These are phyloP conservation scores for Metschnikowia gelsemii DNA, from an alignment of 805 yeast genomes.

Conservation along the genomic window DNA sequence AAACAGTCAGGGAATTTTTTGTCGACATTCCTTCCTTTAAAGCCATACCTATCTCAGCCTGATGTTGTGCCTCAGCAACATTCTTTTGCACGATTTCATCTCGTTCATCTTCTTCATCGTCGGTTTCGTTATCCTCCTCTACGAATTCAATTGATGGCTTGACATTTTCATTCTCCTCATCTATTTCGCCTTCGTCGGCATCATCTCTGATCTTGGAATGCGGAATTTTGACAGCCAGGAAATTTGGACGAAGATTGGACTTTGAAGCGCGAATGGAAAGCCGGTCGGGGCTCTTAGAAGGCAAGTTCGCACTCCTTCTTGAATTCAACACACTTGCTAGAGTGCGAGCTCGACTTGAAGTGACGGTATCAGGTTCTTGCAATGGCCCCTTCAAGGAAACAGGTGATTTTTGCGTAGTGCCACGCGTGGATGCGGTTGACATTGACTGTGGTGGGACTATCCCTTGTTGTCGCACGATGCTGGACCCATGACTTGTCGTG, in stretches of 20 bases:
- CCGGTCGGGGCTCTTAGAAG: slow-evolving; percentile 23
- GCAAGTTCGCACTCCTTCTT: slow-evolving; percentile 5
- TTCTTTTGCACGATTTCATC: slow-evolving; percentile 15
- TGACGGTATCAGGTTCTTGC: background rate
- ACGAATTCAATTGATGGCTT: slow-evolving; percentile 64
- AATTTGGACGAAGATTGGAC: slow-evolving; percentile 53
- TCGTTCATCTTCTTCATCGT: slow-evolving; percentile 20
- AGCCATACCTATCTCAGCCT: slow-evolving; percentile 6
- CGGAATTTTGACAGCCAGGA: slow-evolving; percentile 72
- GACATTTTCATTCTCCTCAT: slow-evolving; percentile 16
- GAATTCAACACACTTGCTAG: slow-evolving; percentile 3
- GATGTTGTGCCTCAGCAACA: slow-evolving; percentile 8
- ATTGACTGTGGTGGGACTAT: slow-evolving; percentile 3
- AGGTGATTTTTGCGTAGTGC: background rate
- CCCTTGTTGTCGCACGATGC: slow-evolving; percentile 7
- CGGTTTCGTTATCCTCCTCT: slow-evolving; percentile 38
- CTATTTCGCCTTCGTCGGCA: slow-evolving; percentile 50
- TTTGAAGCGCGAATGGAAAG: slow-evolving; percentile 34
- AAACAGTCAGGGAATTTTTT: slow-evolving; percentile 1
- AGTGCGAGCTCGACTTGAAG: slow-evolving; percentile 1
- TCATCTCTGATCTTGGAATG: slow-evolving; percentile 64
- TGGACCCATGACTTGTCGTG: slow-evolving; percentile 8
- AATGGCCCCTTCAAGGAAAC: background rate
- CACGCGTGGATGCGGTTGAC: background rate
- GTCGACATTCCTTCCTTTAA: background rate